A percentile compares a stretch with the other conserved stretches of the same genome.
Evolutionary conservation across 768 basidiomycete species (phyloP).

Genomic region (Porphyrellus cyaneotinctus): DNA sequence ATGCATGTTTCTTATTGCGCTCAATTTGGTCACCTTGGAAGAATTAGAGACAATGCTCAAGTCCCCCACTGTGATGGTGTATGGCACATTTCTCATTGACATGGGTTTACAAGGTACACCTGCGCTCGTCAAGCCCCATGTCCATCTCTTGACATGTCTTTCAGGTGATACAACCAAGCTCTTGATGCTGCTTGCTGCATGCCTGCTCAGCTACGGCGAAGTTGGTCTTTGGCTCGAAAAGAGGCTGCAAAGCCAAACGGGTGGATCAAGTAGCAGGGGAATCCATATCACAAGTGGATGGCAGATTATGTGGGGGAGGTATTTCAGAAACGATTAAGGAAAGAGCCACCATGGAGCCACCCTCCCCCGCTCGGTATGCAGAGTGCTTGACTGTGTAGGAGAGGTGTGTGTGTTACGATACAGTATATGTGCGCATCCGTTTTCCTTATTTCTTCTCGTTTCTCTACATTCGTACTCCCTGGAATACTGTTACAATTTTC

Average conservation of each 20-base stretch:
- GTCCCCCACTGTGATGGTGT: conserved; percentile 71
- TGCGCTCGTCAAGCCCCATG: not conserved
- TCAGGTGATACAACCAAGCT: conserved; percentile 67
- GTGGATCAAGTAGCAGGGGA: conserved; percentile 60
- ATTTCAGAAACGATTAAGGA: too few species aligned
- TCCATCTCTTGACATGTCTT: not conserved
- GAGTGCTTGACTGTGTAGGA: too few species aligned
- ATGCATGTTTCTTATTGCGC: conserved; percentile 73
- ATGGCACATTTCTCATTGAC: conserved; percentile 84
- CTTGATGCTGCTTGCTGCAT: conserved; percentile 79
- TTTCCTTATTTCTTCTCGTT: too few species aligned
- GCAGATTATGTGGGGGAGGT: conserved; percentile 71
- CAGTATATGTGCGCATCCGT: too few species aligned
- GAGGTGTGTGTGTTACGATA: too few species aligned
- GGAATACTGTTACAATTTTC: too few species aligned
- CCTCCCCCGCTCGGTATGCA: too few species aligned
- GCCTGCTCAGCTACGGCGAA: conserved; percentile 89
- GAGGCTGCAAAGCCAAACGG: conserved; percentile 40
- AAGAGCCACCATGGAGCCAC: too few species aligned
- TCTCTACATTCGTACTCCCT: too few species aligned
- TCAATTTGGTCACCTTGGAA: conserved; percentile 60
- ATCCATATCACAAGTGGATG: conserved; percentile 74
- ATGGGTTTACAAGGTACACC: conserved; percentile 49
- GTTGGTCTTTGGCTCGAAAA: conserved; percentile 80
- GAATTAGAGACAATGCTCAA: conserved; percentile 64